Percentiles rank a stretch among this genome's conserved stretches.
These are phyloP conservation scores for Salix dunnii DNA, from an alignment of 345 rosid species.

Conservation along the genomic window DNA sequence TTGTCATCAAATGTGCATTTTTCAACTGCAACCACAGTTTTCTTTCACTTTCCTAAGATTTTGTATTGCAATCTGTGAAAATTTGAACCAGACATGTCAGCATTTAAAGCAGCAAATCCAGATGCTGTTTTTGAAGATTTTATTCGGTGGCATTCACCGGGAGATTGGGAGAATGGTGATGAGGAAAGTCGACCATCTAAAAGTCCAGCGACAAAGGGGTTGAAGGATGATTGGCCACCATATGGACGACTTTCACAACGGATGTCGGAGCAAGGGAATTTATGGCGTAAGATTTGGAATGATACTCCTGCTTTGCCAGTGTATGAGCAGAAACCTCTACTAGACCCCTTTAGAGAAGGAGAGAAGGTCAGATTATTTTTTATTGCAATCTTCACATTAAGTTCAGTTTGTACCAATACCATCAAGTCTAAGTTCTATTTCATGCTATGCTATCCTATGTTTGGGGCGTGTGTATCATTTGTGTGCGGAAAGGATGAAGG, in stretches of 20 bases:
- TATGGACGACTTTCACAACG: conserved; percentile 78
- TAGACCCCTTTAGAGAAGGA: conserved; percentile 89
- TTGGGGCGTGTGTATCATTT: background rate
- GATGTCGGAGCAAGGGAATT: conserved; percentile 88
- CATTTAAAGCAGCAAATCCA: conserved; percentile 98
- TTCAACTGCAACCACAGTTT: background rate
- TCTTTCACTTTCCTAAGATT: conserved; percentile 3
- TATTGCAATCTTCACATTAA: background rate
- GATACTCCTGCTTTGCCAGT: conserved; percentile 70
- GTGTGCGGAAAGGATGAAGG: background rate
- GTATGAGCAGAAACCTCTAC: conserved; percentile 80
- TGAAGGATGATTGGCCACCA: conserved; percentile 79
- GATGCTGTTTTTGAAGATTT: conserved; percentile 92
- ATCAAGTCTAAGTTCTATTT: background rate
- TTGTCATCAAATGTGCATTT: background rate
- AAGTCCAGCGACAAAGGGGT: conserved; percentile 27
- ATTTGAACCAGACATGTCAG: conserved; percentile 77
- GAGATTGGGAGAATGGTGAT: conserved; percentile 74
- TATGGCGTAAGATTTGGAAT: conserved; percentile 89
- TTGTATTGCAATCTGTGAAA: conserved; percentile 1
- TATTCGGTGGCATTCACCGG: conserved; percentile 98
- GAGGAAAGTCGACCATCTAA: conserved; percentile 38
- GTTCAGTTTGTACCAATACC: background rate
- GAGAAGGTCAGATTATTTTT: conserved; percentile 56
- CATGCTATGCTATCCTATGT: background rate